Evolutionary conservation across 2,329 filamentous ascomycete genomes (phyloP), one percentile per base, ranked within the genome.

Genomic region (Grosmannia clavigera): DNA sequence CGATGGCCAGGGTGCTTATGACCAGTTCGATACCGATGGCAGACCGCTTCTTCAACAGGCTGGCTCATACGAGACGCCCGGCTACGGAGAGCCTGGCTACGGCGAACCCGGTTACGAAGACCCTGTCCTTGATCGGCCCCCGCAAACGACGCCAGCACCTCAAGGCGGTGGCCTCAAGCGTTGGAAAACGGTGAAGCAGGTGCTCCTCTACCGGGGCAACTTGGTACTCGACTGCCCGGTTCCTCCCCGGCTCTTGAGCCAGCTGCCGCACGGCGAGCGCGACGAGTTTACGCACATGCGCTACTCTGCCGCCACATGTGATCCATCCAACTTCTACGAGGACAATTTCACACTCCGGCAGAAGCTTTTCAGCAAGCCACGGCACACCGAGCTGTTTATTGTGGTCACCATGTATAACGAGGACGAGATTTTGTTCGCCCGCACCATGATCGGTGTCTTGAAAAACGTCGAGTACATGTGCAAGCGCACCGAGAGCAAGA

Each of bases 401-500:
- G 92, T 92, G 40, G 84, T 97, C 59, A 97, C 92, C 61, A 96
- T 96, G 92, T 99, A 99, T 77, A 99, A 99, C 70, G 94, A 99
- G 70, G 92, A 99, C 71, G 94, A 99, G 68, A 86, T 97, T 65
- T 78, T 96, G 62, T 96, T 99, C 70, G 91, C 94, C 29, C 85
- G 94, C 51, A 97, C 94, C 5, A 90, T 99, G 90, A 89, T 86
- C 57, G 94, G 94, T 72, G 91, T 99, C 5, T 92, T 97, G 79
- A 97, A 99, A 77, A 99, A 99, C 72, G 90, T 99, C 66, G 92
- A 96, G 72, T 92, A 92, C 78, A 96, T 99, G 89, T 96, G 94
- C 74, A 90, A 88, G 62, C 84, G 92, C 57, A 90, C 86, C 54
- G 90, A 88, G 71, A 96, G 91, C 75, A 95, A 96, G 75, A 97